Conservation (phyloP, 805 yeast species). For the Sporopachydermia lactativora region DNA sequence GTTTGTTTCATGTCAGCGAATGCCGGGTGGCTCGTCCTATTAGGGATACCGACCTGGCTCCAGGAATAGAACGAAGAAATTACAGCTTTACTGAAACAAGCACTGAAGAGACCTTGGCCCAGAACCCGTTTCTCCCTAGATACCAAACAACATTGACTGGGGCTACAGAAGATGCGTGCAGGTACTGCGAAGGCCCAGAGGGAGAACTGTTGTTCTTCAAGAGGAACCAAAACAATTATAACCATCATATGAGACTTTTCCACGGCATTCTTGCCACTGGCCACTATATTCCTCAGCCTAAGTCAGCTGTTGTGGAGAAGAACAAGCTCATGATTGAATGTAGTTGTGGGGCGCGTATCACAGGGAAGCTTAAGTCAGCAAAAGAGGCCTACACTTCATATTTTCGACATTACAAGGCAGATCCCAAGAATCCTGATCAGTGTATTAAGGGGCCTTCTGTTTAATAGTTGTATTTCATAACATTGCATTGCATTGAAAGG, state of each 20-base stretch:
- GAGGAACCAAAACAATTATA: not conserved
- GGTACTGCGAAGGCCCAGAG: not conserved
- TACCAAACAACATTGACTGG: not conserved
- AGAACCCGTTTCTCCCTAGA: not conserved
- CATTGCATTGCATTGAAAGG: too few relatives aligned
- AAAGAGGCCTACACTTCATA: not conserved
- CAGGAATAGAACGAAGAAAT: not conserved
- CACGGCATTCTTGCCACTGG: not conserved
- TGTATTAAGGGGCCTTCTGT: too few relatives aligned
- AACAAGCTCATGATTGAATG: not conserved
- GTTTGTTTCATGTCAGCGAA: too few relatives aligned
- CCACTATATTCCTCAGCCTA: not conserved
- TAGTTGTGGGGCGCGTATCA: not conserved
- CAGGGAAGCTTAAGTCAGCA: not conserved
- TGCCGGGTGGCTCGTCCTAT: too few relatives aligned
- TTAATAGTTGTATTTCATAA: too few relatives aligned
- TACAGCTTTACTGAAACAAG: not conserved
- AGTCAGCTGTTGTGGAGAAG: not conserved
- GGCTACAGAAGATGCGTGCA: not conserved
- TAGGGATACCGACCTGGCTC: too few relatives aligned
- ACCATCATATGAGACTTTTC: not conserved
- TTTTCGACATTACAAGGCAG: not conserved
- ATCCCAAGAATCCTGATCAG: not conserved
- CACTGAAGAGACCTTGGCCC: not conserved
- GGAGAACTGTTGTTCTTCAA: not conserved